Conservation (phyloP, 2,329 filamentous ascomycete species). For the Pezicula carpinea region DNA sequence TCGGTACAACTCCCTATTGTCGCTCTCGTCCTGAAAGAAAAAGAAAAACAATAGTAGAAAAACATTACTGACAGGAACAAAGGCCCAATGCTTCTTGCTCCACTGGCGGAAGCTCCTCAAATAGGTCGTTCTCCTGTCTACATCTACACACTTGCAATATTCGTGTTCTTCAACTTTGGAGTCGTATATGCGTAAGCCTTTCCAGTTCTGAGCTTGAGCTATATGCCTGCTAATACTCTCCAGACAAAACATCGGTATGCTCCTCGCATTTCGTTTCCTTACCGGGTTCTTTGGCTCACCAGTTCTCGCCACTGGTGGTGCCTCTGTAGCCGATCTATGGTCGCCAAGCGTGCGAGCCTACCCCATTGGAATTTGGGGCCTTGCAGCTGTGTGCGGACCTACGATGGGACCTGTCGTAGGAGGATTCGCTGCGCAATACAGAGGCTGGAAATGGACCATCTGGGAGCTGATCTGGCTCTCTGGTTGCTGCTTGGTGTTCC, state of each 20-base stretch:
- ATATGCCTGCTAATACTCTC: too few relatives aligned
- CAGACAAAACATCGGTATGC: too few relatives aligned
- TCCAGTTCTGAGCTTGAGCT: too few relatives aligned
- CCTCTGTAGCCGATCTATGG: constrained; percentile 28
- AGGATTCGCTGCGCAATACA: constrained; percentile 49
- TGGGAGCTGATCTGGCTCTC: constrained; percentile 58
- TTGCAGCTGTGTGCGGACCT: constrained; percentile 7
- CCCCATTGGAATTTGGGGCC: not conserved
- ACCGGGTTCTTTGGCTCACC: constrained; percentile 61
- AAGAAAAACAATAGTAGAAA: too few relatives aligned
- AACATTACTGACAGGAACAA: constrained; percentile 33
- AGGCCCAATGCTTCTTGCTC: constrained; percentile 59
- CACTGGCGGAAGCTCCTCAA: constrained; percentile 45
- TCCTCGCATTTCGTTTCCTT: constrained; percentile 55
- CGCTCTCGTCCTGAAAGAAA: too few relatives aligned
- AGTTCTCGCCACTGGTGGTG: constrained; percentile 52
- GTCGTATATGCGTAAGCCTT: not conserved
- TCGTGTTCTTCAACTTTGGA: not conserved
- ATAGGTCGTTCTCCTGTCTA: not conserved
- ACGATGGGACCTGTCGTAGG: constrained; percentile 55
- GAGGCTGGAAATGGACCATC: constrained; percentile 56
- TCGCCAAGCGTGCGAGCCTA: not conserved
- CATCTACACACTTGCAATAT: not conserved
- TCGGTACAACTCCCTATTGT: not conserved
- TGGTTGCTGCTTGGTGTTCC: constrained; percentile 24